Base-by-base conservation (phyloP, 768 basidiomycete genomes). In the Hypsizygus marmoreus region DNA sequence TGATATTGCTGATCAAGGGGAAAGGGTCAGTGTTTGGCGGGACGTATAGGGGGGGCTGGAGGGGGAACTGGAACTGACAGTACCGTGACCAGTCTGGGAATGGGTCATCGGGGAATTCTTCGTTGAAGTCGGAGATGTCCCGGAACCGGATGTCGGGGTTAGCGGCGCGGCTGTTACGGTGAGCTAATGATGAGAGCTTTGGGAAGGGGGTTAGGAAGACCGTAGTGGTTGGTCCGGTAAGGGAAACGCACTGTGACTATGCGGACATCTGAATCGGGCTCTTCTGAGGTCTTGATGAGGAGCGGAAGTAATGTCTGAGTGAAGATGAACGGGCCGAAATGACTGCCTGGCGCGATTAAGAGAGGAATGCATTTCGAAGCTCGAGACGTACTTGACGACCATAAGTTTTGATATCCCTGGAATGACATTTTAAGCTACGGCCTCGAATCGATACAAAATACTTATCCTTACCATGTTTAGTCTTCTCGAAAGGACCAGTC, bases 1-100 rank as follows among this genome's bases (percentile, higher is more conserved):
- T 22, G 76, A 67, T 22, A 71, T 55, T 0, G 53, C 80, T 80
- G 26, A n/a, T n/a, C n/a, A n/a, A n/a, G n/a, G n/a, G n/a, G 14
- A 24, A 30, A 13, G 6, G 31, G 11, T 32, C 6, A 16, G 40
- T 35, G 12, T 19, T 28, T 10, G 38, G 16, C 32, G 11, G n/a
- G 12, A 24, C 23, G 4, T 4, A 13, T 13, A 36, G 29, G 10
- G 11, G 6, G 45, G 31, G 13, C 2, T 13, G 25, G 36, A 11
- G 43, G 28, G 20, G 22, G 23, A n/a, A n/a, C n/a, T n/a, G 25
- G 23, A 31, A 53, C 54, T 58, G 45, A 60, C 62, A 50, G n/a
- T 67, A 61, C 12, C 56, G 51, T 17, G 59, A 52, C 54, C 56
- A 59, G 17, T 60, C 55, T 1, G 64, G 61, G 28, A 53, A 61